Percentiles rank a stretch among this genome's conserved stretches.
phyloP scores from a whole-genome alignment of 1,139 yeast species.

The Blastobotrys serpentis region DNA sequence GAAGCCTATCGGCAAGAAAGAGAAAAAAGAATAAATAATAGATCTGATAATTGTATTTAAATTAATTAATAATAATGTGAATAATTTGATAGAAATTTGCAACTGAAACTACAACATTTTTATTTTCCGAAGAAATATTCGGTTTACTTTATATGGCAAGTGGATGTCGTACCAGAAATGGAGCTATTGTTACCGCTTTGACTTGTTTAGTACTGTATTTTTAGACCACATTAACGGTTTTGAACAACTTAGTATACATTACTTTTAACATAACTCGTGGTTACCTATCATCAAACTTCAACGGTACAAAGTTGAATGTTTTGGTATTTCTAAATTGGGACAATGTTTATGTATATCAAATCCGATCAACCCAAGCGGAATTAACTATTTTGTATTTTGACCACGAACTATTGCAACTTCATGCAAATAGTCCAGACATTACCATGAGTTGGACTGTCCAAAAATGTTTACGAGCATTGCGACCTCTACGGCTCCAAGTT shows the following conservation, averaged over 20 bases:
- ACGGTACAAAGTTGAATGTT: background rate
- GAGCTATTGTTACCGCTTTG: too few species aligned
- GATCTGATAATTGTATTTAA: background rate
- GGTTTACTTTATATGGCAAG: too few species aligned
- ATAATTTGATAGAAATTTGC: background rate
- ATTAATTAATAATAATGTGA: background rate
- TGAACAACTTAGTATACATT: too few species aligned
- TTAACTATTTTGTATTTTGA: too few species aligned
- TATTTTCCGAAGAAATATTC: too few species aligned
- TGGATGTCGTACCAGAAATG: too few species aligned
- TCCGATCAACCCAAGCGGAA: background rate
- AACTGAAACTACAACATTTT: too few species aligned
- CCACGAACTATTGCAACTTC: too few species aligned
- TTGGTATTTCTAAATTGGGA: constrained; percentile 9
- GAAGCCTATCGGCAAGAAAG: constrained; percentile 33
- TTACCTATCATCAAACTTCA: background rate
- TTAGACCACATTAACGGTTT: too few species aligned
- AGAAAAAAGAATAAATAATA: constrained; percentile 11
- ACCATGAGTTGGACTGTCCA: constrained; percentile 10
- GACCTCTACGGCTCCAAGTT: constrained; percentile 8
- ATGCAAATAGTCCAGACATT: background rate
- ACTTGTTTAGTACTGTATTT: too few species aligned
- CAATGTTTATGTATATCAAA: background rate
- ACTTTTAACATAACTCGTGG: background rate
- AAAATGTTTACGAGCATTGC: constrained; percentile 6